Conservation (phyloP, 495 filamentous ascomycete genomes). For the Trichoderma orchidacearum region DNA sequence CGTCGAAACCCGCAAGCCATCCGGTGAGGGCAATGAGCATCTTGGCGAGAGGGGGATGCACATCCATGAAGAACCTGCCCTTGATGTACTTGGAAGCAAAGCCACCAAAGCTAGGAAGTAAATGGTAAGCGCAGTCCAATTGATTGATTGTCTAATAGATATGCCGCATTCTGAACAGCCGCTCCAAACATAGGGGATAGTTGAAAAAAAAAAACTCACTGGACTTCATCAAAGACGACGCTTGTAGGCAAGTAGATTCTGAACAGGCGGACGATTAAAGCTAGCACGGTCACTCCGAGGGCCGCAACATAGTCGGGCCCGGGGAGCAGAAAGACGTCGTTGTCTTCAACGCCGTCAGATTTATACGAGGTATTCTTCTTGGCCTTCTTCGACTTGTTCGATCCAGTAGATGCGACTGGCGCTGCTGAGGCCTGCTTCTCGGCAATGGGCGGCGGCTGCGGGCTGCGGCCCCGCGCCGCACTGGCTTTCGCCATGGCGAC, state of each 20-base stretch:
- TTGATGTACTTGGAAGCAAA: slow-evolving; percentile 99
- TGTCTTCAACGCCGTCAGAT: slow-evolving; percentile 52
- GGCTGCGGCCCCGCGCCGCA: slow-evolving; percentile 10
- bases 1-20: slow-evolving; percentile 90
- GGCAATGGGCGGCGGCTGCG: neutral
- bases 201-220: slow-evolving; percentile 40
- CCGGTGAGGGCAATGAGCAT: slow-evolving; percentile 89
- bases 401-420: neutral
- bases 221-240: slow-evolving; percentile 98
- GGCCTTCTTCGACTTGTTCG: slow-evolving; percentile 2
- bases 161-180: too few relatives aligned
- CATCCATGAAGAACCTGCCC: slow-evolving; percentile 97
- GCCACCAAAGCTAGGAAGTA: slow-evolving; percentile 65
- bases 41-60: slow-evolving; percentile 95
- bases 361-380: slow-evolving; percentile 40
- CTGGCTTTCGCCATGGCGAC: slow-evolving; percentile 24
- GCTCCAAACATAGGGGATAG: too few relatives aligned
- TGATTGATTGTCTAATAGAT: too few relatives aligned
- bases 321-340: slow-evolving; percentile 63
- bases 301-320: slow-evolving; percentile 69
- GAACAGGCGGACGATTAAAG: slow-evolving; percentile 73
- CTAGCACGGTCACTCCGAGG: slow-evolving; percentile 57
- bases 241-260: slow-evolving; percentile 92
- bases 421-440: slow-evolving; percentile 19
- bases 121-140: slow-evolving; percentile 10